Base-by-base conservation (phyloP, 2,329 filamentous ascomycete species). In the Tolypocladium tundrense region DNA sequence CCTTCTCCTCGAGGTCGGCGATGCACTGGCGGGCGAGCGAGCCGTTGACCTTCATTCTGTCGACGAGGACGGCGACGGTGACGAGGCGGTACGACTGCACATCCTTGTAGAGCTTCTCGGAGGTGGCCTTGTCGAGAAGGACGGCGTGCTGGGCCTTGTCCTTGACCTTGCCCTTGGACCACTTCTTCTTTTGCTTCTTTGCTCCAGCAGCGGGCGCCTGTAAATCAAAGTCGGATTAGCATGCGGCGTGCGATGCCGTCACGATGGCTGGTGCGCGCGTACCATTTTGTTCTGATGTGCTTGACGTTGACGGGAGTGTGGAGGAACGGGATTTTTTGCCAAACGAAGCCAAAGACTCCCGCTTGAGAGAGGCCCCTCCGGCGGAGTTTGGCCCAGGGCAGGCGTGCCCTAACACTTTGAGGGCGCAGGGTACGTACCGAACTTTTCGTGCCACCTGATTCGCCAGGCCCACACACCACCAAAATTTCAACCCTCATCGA, bases 81-180 rank as follows among this genome's bases (percentile, higher is more conserved):
- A 99, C 91, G 78, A 99, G 91, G 75, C 94, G 91, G 89, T 97
- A 99, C 66, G 94, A 97, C 81, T 97, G 94, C 72, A 99, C 95
- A 86, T 99, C 94, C 86, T 99, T 99, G 86, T 96, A 89, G 79
- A 99, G 91, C 85, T 95, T 96, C 82, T 99, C 94, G 69, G 88
- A 89, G 75, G 88, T 96, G 80, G 83, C 76, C 88, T 99, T 99
- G 85, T 99, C 94, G 81, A 99, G 91, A 75, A 97, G 85, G 80
- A 99, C 94, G 79, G 90, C 90, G 87, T 99, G 94, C 79, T 97
- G 89, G 81, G 94, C 93, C 92, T 99, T 99, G 87, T 99, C 94
- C 94, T 99, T 99, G 85, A 99, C 94, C 91, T 78, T 83, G 68
- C 73, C 71, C 72, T 77, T 77, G 62, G 75, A 77, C 75, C 75